A percentile compares a stretch with the other conserved stretches of the same genome.
Conservation (phyloP, 2,329 filamentous ascomycete species). For the Thielaviopsis euricoi region DNA sequence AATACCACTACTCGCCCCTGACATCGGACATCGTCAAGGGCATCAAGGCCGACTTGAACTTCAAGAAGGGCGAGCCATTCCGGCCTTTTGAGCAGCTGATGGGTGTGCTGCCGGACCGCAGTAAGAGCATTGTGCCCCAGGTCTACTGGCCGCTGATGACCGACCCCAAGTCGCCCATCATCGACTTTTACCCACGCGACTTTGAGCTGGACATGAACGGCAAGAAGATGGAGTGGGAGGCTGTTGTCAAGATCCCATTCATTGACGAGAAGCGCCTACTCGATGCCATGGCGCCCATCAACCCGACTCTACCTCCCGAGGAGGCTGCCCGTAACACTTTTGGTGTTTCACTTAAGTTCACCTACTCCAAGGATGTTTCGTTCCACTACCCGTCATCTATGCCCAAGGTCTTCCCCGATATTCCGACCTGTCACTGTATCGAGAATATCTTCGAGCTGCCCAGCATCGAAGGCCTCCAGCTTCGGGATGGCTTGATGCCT, state of each 20-base stretch:
- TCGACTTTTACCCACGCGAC: slow-evolving; percentile 94
- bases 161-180: slow-evolving; percentile 73
- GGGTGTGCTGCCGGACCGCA: slow-evolving; percentile 93
- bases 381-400: slow-evolving; percentile 80
- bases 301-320: slow-evolving; percentile 57
- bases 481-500: slow-evolving; percentile 66
- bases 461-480: slow-evolving; percentile 75
- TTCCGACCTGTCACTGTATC: slow-evolving; percentile 73
- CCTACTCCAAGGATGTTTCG: slow-evolving; percentile 59
- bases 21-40: slow-evolving; percentile 91
- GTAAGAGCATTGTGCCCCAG: slow-evolving; percentile 83
- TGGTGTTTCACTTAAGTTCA: slow-evolving; percentile 84
- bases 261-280: slow-evolving; percentile 84
- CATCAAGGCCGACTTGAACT: slow-evolving; percentile 72
- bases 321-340: slow-evolving; percentile 79
- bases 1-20: slow-evolving; percentile 93
- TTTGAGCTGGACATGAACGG: slow-evolving; percentile 99
- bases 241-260: slow-evolving; percentile 96
- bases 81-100: slow-evolving; percentile 91
- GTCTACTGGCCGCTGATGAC: slow-evolving; percentile 92
- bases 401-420: slow-evolving; percentile 76
- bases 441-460: slow-evolving; percentile 95
- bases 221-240: slow-evolving; percentile 99
- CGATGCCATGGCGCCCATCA: slow-evolving; percentile 70
- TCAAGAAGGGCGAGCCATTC: slow-evolving; percentile 89